Conservation (phyloP, 148 eudicot genomes). For the Tetragonia tetragonoides region DNA sequence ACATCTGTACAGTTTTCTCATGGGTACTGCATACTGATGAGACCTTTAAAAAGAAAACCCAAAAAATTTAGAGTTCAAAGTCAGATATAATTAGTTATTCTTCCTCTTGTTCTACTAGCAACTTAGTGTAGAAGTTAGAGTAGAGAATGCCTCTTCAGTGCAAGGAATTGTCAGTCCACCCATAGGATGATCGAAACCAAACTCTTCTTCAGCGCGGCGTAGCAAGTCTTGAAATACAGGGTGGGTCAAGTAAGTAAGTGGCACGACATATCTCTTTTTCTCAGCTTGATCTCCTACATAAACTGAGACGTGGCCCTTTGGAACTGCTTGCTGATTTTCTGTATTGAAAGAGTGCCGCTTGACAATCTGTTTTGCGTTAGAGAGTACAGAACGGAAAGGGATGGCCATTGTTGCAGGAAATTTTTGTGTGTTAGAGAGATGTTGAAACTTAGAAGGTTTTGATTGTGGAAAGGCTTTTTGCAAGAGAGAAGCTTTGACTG, state of each 20-base stretch:
- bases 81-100: not conserved
- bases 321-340: constrained; percentile 3
- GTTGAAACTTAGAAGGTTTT: too few species aligned
- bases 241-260: constrained; percentile 24
- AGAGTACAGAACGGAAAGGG: not conserved
- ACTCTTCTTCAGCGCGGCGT: constrained; percentile 28
- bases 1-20: constrained; percentile 10
- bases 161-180: constrained; percentile 24
- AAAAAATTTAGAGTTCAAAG: not conserved
- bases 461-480: too few species aligned
- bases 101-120: not conserved
- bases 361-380: constrained; percentile 14
- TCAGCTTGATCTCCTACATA: constrained; percentile 19
- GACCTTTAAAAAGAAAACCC: not conserved
- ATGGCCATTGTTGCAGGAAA: not conserved
- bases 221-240: constrained; percentile 31
- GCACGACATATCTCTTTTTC: constrained; percentile 16
- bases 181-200: constrained; percentile 26
- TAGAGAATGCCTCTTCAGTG: constrained; percentile 10
- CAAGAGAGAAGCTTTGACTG: too few species aligned
- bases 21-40: not conserved
- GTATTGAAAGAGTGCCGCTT: not conserved
- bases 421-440: too few species aligned
- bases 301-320: constrained; percentile 15
- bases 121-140: not conserved